These are phyloP conservation scores for Tolypocladium guangdongense DNA, from an alignment of 2,329 filamentous ascomycete species.

Conservation along the genomic window DNA sequence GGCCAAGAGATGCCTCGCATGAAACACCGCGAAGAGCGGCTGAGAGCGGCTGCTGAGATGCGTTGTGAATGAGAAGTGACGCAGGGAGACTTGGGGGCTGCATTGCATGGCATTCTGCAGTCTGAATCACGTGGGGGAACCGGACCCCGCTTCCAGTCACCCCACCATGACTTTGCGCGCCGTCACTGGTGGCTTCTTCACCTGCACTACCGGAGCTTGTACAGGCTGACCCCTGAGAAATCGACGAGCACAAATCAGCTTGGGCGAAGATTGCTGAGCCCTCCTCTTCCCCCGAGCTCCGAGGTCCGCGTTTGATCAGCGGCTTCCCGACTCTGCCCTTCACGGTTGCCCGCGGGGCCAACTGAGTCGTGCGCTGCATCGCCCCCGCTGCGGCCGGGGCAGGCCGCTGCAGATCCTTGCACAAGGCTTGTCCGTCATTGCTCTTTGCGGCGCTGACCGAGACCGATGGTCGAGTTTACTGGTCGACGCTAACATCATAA, in stretches of 20 bases:
- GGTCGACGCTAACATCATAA: background rate
- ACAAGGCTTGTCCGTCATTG: background rate
- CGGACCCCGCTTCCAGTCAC: background rate
- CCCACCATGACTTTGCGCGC: background rate
- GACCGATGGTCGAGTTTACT: background rate
- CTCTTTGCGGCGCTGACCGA: conserved; percentile 4
- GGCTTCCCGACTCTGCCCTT: background rate
- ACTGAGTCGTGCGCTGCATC: background rate
- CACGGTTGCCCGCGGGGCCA: background rate
- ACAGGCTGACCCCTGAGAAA: too few relatives aligned
- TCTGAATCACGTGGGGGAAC: background rate
- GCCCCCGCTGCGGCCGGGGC: background rate
- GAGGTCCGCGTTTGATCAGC: background rate
- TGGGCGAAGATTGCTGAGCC: background rate
- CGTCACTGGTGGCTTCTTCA: background rate
- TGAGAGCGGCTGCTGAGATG: background rate
- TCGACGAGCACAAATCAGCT: background rate
- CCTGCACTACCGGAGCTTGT: too few relatives aligned
- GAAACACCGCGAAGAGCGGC: background rate
- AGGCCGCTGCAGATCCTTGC: background rate
- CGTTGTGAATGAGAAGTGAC: background rate
- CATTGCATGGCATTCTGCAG: background rate
- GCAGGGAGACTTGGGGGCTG: background rate
- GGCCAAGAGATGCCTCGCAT: background rate
- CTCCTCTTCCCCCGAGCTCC: background rate